phyloP scores from a whole-genome alignment of 495 filamentous ascomycete genomes.

The Hapsidospora chrysogenum region DNA sequence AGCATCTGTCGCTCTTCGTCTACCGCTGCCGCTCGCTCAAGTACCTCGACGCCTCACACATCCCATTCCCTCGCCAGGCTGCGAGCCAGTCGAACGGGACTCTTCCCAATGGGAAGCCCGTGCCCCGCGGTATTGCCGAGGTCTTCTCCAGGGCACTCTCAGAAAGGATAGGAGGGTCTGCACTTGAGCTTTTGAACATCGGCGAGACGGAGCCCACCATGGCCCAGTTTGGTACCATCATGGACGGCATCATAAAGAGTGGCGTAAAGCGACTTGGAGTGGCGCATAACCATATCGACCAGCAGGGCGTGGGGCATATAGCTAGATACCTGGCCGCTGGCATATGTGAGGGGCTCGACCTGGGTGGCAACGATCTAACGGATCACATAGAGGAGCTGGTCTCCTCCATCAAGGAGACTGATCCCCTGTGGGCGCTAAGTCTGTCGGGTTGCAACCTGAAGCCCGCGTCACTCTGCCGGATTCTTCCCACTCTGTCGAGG shows the following conservation, averaged over 20 bases:
- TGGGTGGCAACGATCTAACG: constrained; percentile 74
- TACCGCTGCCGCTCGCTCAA: constrained; percentile 78
- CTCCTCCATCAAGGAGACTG: constrained; percentile 39
- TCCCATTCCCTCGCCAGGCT: constrained; percentile 52
- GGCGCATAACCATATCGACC: constrained; percentile 61
- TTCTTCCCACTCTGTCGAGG: constrained; percentile 58
- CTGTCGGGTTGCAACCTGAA: constrained; percentile 75
- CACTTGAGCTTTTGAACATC: constrained; percentile 71
- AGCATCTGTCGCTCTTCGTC: constrained; percentile 75
- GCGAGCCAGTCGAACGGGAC: constrained; percentile 4
- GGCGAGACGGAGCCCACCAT: constrained; percentile 57
- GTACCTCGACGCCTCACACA: constrained; percentile 69
- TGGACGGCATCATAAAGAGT: constrained; percentile 58
- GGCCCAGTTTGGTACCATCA: constrained; percentile 51
- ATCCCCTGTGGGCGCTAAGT: constrained; percentile 64
- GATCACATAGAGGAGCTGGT: constrained; percentile 54
- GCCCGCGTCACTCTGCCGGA: constrained; percentile 48
- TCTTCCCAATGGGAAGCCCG: neutral
- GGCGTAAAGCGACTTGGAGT: constrained; percentile 63
- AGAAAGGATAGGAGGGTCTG: constrained; percentile 55
- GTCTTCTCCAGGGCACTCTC: constrained; percentile 58
- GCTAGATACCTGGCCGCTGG: constrained; percentile 54
- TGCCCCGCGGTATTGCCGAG: constrained; percentile 13
- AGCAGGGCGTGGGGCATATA: constrained; percentile 58
- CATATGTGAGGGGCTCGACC: constrained; percentile 73